These are phyloP conservation scores for Biscogniauxia sp. DNA, from an alignment of 2,329 filamentous ascomycete species.

Conservation along the genomic window DNA sequence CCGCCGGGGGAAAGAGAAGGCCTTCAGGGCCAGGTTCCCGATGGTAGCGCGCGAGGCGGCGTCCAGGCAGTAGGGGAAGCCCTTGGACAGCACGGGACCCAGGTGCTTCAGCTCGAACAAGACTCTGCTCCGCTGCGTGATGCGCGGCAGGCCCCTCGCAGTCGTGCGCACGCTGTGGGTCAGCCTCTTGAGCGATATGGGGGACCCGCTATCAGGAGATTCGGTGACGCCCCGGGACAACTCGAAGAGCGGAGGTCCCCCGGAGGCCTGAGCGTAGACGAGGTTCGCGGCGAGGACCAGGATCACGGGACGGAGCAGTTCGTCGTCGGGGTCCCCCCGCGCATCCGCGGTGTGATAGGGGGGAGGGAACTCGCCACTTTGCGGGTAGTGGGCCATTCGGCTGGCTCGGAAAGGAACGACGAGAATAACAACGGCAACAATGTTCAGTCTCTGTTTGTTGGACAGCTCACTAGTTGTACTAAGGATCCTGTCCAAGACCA, in stretches of 20 bases:
- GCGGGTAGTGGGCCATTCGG: background rate
- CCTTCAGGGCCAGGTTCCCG: conserved; percentile 18
- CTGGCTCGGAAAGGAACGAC: too few relatives aligned
- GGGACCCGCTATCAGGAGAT: conserved; percentile 16
- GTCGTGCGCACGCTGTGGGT: conserved; percentile 16
- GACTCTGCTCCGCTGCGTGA: conserved; percentile 15
- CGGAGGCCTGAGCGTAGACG: conserved; percentile 24
- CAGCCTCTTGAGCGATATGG: conserved; percentile 23
- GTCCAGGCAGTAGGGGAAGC: conserved; percentile 22
- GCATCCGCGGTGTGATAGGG: conserved; percentile 5
- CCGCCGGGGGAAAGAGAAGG: conserved; percentile 14
- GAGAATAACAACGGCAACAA: too few relatives aligned
- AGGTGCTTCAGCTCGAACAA: conserved; percentile 26
- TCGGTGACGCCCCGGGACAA: conserved; percentile 23
- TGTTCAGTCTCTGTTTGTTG: background rate
- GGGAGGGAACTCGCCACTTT: background rate
- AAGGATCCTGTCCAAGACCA: background rate
- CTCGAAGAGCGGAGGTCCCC: conserved; percentile 23
- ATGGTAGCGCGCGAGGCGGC: conserved; percentile 13
- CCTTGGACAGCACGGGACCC: conserved; percentile 20
- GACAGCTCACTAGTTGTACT: background rate
- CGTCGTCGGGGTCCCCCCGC: conserved; percentile 12
- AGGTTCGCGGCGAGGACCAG: conserved; percentile 24
- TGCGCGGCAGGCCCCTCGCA: conserved; percentile 13
- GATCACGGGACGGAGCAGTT: conserved; percentile 23